Evolutionary conservation across 768 basidiomycete species (phyloP).

Genomic region (Trametes cingulata): DNA sequence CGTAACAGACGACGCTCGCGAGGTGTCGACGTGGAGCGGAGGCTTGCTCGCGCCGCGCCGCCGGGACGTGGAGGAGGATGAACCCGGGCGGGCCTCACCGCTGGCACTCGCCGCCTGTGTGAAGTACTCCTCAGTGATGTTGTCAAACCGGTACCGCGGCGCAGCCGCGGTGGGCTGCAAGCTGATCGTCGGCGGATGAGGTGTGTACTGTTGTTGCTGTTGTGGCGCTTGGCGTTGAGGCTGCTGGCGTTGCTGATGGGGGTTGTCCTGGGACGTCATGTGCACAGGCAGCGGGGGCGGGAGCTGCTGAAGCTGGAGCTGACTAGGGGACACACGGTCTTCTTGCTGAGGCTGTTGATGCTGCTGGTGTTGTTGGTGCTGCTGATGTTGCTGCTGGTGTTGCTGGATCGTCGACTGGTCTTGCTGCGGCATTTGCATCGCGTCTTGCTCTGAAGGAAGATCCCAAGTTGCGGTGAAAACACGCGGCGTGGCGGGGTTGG

Average conservation of each 20-base stretch:
- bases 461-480: conserved; percentile 21
- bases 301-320: conserved; percentile 21
- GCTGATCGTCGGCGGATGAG: conserved; percentile 12
- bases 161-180: conserved; percentile 7
- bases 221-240: conserved; percentile 3
- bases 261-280: conserved; percentile 12
- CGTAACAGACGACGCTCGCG: conserved; percentile 13
- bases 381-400: conserved; percentile 9
- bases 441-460: conserved; percentile 16
- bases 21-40: conserved; percentile 21
- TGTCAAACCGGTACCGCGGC: conserved; percentile 25
- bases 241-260: conserved; percentile 3
- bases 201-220: conserved; percentile 10
- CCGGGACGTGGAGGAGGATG: conserved; percentile 9
- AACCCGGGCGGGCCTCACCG: conserved; percentile 10
- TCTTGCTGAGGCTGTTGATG: conserved; percentile 11
- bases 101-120: conserved; percentile 10
- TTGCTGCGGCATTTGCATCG: conserved; percentile 9
- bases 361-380: conserved; percentile 11
- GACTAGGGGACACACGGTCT: conserved; percentile 14
- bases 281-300: conserved; percentile 4
- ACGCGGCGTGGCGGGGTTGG: conserved; percentile 23
- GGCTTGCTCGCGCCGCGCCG: conserved; percentile 22
- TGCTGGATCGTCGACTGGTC: conserved; percentile 8
- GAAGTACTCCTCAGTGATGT: conserved; percentile 24